Evolutionary conservation across 345 rosid genomes (phyloP).

Genomic region (Ceriops zippeliana): DNA sequence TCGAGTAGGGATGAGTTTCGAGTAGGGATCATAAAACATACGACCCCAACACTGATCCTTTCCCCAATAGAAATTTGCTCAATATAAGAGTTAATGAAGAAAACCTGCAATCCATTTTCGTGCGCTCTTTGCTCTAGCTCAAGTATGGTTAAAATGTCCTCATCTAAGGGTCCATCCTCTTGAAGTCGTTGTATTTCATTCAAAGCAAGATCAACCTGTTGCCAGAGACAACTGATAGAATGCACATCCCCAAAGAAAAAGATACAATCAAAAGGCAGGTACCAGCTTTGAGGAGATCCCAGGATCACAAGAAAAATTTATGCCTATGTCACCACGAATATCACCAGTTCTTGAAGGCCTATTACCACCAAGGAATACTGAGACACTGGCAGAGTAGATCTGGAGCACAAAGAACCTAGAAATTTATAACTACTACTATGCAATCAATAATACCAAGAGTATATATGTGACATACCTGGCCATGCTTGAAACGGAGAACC

Average conservation of each 20-base stretch:
- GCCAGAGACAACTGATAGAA: constrained; percentile 6
- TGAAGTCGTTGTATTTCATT: constrained; percentile 77
- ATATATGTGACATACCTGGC: constrained; percentile 50
- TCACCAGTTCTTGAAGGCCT: constrained; percentile 85
- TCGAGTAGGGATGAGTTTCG: neutral
- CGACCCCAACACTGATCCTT: neutral
- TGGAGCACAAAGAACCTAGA: constrained; percentile 29
- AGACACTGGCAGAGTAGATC: constrained; percentile 84
- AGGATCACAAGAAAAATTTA: constrained; percentile 90
- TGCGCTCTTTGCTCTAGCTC: constrained; percentile 96
- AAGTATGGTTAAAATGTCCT: constrained; percentile 68
- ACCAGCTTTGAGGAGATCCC: constrained; percentile 80
- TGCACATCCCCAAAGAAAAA: neutral
- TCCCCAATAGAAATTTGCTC: too few species aligned
- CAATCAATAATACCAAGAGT: constrained; percentile 1
- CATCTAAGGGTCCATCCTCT: constrained; percentile 70
- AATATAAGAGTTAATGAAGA: neutral
- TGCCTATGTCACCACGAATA: constrained; percentile 78
- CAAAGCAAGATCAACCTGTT: constrained; percentile 81
- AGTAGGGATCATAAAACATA: neutral
- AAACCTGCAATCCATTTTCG: constrained; percentile 87
- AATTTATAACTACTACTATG: constrained; percentile 15
- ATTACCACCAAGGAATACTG: constrained; percentile 78
- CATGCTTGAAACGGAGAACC: constrained; percentile 87
- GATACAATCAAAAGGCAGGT: constrained; percentile 3